Percentiles rank a stretch among this genome's conserved stretches.
phyloP scores from a whole-genome alignment of 2,329 filamentous ascomycete genomes.

The Aspergillus fischeri region DNA sequence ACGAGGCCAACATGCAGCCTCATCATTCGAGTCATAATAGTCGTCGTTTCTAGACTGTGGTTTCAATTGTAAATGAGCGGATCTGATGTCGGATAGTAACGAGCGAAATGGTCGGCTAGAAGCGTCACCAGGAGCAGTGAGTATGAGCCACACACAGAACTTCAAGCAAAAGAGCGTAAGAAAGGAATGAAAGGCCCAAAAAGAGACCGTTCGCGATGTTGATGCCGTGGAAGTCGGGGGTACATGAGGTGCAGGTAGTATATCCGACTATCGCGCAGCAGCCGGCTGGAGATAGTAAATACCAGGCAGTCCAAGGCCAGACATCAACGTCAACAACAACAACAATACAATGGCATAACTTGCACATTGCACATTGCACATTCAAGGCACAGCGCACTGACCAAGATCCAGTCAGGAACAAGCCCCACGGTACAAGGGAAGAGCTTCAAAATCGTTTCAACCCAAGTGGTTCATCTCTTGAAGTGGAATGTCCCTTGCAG shows the following conservation, averaged over 20 bases:
- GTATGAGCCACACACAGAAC: constrained; percentile 3
- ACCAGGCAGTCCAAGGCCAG: not conserved
- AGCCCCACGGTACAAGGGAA: not conserved
- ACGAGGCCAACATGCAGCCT: constrained; percentile 18
- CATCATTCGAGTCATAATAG: constrained; percentile 12
- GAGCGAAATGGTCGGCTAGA: constrained; percentile 13
- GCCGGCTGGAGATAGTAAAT: not conserved
- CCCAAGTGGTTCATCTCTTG: not conserved
- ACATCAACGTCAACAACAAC: not conserved
- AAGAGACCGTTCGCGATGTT: not conserved
- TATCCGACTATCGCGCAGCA: too few relatives aligned
- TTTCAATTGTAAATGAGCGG: constrained; percentile 13
- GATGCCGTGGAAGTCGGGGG: not conserved
- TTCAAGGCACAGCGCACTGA: not conserved
- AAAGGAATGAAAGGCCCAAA: not conserved
- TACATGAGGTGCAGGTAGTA: not conserved
- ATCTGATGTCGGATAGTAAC: constrained; percentile 5
- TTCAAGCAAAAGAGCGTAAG: not conserved
- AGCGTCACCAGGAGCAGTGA: constrained; percentile 10
- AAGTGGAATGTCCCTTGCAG: not conserved
- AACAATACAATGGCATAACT: not conserved
- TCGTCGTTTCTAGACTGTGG: constrained; percentile 1
- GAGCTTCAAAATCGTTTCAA: not conserved
- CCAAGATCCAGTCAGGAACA: not conserved
- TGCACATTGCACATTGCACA: not conserved